Evolutionary conservation across 768 basidiomycete genomes (phyloP).

Genomic region (Baorangia bicolor): DNA sequence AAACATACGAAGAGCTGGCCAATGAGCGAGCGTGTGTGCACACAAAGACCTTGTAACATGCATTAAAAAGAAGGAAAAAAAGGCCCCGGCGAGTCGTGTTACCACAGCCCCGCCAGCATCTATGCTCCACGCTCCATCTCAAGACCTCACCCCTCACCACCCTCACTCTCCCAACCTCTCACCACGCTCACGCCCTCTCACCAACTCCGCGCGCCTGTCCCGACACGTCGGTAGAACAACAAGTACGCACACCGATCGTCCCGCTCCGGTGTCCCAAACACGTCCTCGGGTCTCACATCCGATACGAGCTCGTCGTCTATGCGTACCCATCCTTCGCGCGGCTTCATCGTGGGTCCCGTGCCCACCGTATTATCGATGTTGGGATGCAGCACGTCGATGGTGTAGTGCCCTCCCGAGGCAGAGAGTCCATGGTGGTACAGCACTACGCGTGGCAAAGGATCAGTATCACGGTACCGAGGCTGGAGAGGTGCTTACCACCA

Average conservation of each 20-base stretch:
- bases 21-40: background rate
- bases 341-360: constrained; percentile 18
- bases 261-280: constrained; percentile 52
- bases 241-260: constrained; percentile 82
- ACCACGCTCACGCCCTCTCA: background rate
- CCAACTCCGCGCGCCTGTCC: constrained; percentile 21
- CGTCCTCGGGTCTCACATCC: constrained; percentile 67
- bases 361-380: constrained; percentile 47
- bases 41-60: too few species aligned
- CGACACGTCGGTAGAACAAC: constrained; percentile 75
- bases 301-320: constrained; percentile 91
- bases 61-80: background rate
- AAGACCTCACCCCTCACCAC: background rate
- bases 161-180: background rate
- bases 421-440: constrained; percentile 92
- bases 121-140: background rate
- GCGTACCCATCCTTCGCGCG: constrained; percentile 80
- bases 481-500: constrained; percentile 55
- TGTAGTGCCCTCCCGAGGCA: constrained; percentile 94
- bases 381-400: constrained; percentile 83
- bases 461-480: background rate
- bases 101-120: background rate
- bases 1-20: background rate
- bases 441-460: constrained; percentile 39
- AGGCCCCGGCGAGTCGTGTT: background rate